Evolutionary conservation across 2,329 filamentous ascomycete species (phyloP), one percentile per base, ranked within the genome.

Genomic region (Fusarium sp.): DNA sequence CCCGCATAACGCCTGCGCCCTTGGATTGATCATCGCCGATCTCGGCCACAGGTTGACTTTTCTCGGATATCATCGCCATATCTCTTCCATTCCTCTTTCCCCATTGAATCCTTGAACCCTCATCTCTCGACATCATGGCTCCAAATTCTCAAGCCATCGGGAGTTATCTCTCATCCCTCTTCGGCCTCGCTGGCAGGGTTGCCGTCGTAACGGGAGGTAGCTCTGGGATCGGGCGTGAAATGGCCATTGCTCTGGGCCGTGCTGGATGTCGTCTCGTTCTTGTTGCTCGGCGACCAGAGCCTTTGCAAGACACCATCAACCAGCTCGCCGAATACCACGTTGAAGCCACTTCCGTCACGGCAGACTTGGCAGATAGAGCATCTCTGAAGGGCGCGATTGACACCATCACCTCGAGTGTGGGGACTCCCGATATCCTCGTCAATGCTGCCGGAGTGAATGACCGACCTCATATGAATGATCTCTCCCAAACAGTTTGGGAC

Each of bases 161-260:
- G 14, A 56, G 20, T 66, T 82, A 81, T 50, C 77, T 82, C 30
- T 59, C 78, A 27, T 71, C 73, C 9, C 69, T 82, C 33, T 82
- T 82, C 63, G 72, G 77, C 20, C 78, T 82, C n/a, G 63, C 70
- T 0, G 80, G 80, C 17, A 75, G 73, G 40, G 75, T 78, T 6
- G 81, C 80, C 0, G 74, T 82, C 8, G 70, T 83, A 2, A 82
- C 81, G 0, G 81, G 81, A 8, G 81, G 77, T n/a, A 82, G 80
- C 67, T 80, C 80, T 4, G 81, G 81, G 12, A 83, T 83, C 58
- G 81, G 81, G 11, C 79, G 79, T 1, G 78, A 77, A 22, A 82
- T 83, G 68, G 79, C 80, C 0, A 67, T 76, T 8, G 79, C 80
- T 0, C 63, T 82, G 0, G 80, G 81, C 0, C 77, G 78, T 15